Conservation (phyloP, 225 moss, liverwort and hornwort species). For the Bryum argenteum region DNA sequence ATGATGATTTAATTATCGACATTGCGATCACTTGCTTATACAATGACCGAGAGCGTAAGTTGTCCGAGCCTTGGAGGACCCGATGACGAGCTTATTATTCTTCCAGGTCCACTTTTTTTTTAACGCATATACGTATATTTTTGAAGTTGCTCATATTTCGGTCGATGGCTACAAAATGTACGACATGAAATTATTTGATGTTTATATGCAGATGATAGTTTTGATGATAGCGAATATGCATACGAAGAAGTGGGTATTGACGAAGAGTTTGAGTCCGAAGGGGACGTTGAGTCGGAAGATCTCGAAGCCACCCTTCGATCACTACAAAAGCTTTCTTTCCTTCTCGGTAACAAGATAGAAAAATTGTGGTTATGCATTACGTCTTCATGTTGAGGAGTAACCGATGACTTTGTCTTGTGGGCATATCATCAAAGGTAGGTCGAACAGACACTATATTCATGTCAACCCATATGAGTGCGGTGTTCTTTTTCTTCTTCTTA, state of each 20-base stretch:
- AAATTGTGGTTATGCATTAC: background rate
- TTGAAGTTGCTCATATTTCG: background rate
- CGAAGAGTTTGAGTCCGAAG: slow-evolving; percentile 80
- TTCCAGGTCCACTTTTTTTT: slow-evolving; percentile 26
- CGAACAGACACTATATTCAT: too few species aligned
- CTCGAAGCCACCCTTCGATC: slow-evolving; percentile 82
- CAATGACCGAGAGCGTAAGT: slow-evolving; percentile 38
- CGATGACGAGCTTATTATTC: slow-evolving; percentile 48
- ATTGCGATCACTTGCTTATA: background rate
- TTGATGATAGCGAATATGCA: slow-evolving; percentile 61
- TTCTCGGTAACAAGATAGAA: slow-evolving; percentile 53
- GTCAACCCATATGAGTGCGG: too few species aligned
- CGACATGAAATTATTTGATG: slow-evolving; percentile 8
- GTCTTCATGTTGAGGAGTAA: background rate
- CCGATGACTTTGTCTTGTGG: background rate
- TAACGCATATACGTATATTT: background rate
- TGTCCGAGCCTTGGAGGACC: slow-evolving; percentile 30
- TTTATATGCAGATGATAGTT: slow-evolving; percentile 42
- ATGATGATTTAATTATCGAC: slow-evolving; percentile 1
- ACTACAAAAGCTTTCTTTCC: slow-evolving; percentile 82
- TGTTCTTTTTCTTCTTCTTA: too few species aligned
- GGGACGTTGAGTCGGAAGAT: slow-evolving; percentile 78
- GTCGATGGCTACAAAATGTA: background rate
- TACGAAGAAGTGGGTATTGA: slow-evolving; percentile 88
- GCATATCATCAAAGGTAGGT: too few species aligned